Percentiles rank a stretch among this genome's conserved stretches.
Conservation (phyloP, 768 basidiomycete genomes). For the Imleria badia region DNA sequence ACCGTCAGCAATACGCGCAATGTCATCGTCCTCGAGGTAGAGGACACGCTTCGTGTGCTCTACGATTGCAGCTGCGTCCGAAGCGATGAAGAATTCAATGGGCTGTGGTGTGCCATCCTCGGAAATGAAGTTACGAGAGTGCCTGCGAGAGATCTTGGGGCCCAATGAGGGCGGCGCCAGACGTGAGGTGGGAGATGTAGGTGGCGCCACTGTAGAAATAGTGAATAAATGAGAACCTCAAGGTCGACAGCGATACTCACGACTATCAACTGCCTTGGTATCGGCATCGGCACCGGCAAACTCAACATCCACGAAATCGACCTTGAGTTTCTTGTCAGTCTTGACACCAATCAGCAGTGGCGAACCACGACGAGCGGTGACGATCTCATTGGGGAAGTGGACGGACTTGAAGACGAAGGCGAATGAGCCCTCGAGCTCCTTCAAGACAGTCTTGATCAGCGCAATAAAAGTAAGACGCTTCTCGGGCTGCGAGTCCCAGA, state of each 20-base stretch:
- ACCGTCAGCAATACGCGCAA: constrained; percentile 95
- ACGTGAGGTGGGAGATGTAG: constrained; percentile 55
- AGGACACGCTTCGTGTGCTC: constrained; percentile 99
- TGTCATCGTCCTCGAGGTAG: constrained; percentile 98
- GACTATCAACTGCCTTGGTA: constrained; percentile 40
- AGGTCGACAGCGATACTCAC: constrained; percentile 32
- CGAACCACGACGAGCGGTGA: constrained; percentile 94
- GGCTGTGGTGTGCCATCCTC: constrained; percentile 98
- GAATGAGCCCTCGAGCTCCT: constrained; percentile 98
- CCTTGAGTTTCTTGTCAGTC: constrained; percentile 99
- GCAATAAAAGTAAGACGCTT: constrained; percentile 87
- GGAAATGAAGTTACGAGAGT: constrained; percentile 97
- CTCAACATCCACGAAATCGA: constrained; percentile 99
- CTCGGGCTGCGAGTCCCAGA: constrained; percentile 89
- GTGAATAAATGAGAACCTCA: neutral
- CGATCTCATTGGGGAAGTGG: constrained; percentile 95
- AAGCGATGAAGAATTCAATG: constrained; percentile 99
- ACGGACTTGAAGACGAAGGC: constrained; percentile 98
- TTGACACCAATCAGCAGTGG: constrained; percentile 97
- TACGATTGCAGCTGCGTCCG: constrained; percentile 93
- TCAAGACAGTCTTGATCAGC: constrained; percentile 91
- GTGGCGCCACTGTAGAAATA: constrained; percentile 38
- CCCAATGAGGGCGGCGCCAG: constrained; percentile 60
- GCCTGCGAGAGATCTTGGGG: constrained; percentile 87
- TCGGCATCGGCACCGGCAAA: constrained; percentile 73